phyloP scores from a whole-genome alignment of 1,284 basidiomycete genomes.

The Fistulina hepatica region DNA sequence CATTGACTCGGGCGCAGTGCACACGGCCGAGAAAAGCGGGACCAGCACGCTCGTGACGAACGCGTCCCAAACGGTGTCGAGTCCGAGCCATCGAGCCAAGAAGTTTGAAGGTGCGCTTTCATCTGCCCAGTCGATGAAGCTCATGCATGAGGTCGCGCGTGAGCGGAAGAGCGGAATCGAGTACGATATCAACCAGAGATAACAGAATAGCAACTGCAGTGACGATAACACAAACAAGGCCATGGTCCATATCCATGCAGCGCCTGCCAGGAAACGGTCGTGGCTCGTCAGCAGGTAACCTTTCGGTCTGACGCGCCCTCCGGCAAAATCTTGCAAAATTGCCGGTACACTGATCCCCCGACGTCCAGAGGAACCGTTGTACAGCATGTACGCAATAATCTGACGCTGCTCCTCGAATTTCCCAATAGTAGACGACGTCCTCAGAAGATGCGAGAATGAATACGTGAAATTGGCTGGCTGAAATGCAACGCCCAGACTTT shows the following conservation, averaged over 20 bases:
- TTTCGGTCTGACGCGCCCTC: no score
- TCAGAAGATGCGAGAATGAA: constrained; percentile 56
- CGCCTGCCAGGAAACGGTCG: no score
- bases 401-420: no score
- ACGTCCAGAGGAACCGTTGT: constrained; percentile 53
- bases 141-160: constrained; percentile 22
- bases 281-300: no score
- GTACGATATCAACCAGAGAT: constrained; percentile 41
- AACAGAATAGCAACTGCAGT: constrained; percentile 38
- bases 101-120: constrained; percentile 36
- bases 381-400: constrained; percentile 45
- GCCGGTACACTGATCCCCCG: constrained; percentile 42
- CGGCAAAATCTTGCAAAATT: no score
- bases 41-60: constrained; percentile 46
- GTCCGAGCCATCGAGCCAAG: no score
- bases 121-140: constrained; percentile 39
- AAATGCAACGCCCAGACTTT: constrained; percentile 41
- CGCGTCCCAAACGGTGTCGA: constrained; percentile 39
- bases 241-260: no score
- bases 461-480: constrained; percentile 49
- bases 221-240: no score
- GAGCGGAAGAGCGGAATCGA: constrained; percentile 37
- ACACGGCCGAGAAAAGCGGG: constrained; percentile 64
- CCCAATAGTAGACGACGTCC: no score
- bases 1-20: constrained; percentile 45